These are phyloP conservation scores for Stereum hirsutum DNA, from an alignment of 1,284 basidiomycete genomes.

Conservation along the genomic window DNA sequence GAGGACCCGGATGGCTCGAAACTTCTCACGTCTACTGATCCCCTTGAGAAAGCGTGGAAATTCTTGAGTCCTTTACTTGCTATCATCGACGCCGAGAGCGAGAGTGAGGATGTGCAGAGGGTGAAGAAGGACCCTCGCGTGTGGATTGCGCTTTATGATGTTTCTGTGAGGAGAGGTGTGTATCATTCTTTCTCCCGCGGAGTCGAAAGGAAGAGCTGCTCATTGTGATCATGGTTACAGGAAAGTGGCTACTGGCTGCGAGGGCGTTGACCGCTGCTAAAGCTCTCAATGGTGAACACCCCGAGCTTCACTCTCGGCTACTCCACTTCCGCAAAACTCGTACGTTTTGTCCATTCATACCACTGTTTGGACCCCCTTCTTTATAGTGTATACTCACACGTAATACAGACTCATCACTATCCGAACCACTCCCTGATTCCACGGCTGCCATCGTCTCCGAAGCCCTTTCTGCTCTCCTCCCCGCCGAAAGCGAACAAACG, in stretches of 20 bases:
- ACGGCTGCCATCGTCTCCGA: slow-evolving; percentile 36
- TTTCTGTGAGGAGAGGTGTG: slow-evolving; percentile 71
- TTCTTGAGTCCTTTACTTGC: slow-evolving; percentile 61
- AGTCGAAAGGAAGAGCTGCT: neutral
- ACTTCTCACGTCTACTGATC: slow-evolving; percentile 54
- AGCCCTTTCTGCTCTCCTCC: slow-evolving; percentile 41
- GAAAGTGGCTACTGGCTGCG: slow-evolving; percentile 74
- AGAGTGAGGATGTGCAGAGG: no score
- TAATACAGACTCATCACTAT: slow-evolving; percentile 29
- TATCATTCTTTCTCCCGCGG: slow-evolving; percentile 1
- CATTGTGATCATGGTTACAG: slow-evolving; percentile 30
- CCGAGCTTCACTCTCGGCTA: slow-evolving; percentile 66
- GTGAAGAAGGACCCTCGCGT: slow-evolving; percentile 51
- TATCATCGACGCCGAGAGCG: no score
- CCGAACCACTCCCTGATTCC: slow-evolving; percentile 31
- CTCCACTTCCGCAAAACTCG: slow-evolving; percentile 55
- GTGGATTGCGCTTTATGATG: slow-evolving; percentile 76
- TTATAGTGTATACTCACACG: slow-evolving; percentile 2
- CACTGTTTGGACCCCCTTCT: neutral
- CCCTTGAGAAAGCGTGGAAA: slow-evolving; percentile 72
- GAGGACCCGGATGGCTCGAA: slow-evolving; percentile 80
- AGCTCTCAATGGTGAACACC: slow-evolving; percentile 44
- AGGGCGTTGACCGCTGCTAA: slow-evolving; percentile 59
- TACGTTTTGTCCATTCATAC: slow-evolving; percentile 19
- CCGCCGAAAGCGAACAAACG: slow-evolving; percentile 42